Evolutionary conservation across 345 rosid genomes (phyloP), one percentile per base, ranked within the genome.

Genomic region (Pugionium dolabratum): DNA sequence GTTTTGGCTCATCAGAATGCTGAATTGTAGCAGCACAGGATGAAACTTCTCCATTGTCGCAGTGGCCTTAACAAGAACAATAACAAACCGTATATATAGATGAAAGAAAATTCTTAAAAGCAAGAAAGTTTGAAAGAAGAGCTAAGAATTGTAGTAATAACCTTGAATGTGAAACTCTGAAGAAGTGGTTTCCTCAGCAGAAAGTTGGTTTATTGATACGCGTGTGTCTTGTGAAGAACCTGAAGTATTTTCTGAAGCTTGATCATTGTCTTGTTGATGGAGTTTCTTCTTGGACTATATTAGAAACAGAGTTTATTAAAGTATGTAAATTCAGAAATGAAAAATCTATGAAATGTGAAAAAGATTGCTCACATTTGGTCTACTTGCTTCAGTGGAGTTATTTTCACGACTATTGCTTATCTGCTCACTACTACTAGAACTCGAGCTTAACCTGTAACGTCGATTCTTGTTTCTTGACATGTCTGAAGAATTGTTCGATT

Each of bases 91-190:
- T 60, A n/a, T 1, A 44, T 44, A 40, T 39, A 30, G 60, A 40
- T 32, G 29, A 18, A 2, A 59, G 43, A 7, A 39, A 25, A 36
- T 30, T 33, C 42, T 43, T 25, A 30, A 51, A 58, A 58, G 42
- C 4, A 35, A 44, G 37, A 55, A 51, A n/a, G 44, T 4, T 8
- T 66, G 7, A 18, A 18, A 18, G 18, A 18, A 40, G 51, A 54
- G 4, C 26, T 47, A 8, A 60, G 28, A 57, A 50, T 39, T 63
- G 4, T 37, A 59, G 41, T 41, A 11, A 9, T 71, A 78, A 91
- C 98, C 95, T 86, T 64, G 83, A 72, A 65, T 72, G 63, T 30
- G 69, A 68, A 67, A 33, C 67, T 77, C 74, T 7, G 62, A 69
- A 47, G 70, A 74, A 33, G 77, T 71, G 69, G 71, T 60, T 51